Evolutionary conservation across 208 protist genomes (phyloP).

Genomic region (Trypanosoma brucei): DNA sequence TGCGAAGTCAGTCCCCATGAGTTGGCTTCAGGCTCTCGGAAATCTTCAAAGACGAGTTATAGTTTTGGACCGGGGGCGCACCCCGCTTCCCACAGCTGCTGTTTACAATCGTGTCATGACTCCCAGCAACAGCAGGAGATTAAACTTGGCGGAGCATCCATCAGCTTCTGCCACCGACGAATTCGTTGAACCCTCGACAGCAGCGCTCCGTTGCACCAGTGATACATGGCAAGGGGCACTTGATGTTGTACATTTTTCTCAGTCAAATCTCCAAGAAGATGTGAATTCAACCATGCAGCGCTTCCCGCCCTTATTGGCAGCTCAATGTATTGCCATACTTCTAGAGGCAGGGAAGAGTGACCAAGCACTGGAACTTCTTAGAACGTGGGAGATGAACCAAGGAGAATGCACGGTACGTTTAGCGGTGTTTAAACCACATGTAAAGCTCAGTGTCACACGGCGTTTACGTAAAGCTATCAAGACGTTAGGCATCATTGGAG

Average conservation of each 20-base stretch:
- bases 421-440: neutral
- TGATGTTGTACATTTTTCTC: slow-evolving; percentile 15
- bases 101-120: neutral
- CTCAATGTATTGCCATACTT: slow-evolving; percentile 15
- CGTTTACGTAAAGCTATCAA: slow-evolving; percentile 10
- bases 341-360: slow-evolving; percentile 12
- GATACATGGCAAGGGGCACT: slow-evolving; percentile 17
- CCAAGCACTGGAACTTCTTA: slow-evolving; percentile 6
- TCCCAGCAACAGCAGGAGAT: neutral
- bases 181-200: slow-evolving; percentile 5
- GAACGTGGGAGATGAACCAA: slow-evolving; percentile 2
- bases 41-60: slow-evolving; percentile 1
- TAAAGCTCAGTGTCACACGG: neutral
- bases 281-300: neutral
- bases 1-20: slow-evolving; percentile 5
- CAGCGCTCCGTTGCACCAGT: slow-evolving; percentile 15
- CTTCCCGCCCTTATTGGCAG: slow-evolving; percentile 8
- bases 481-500: slow-evolving; percentile 20
- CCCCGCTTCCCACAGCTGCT: neutral
- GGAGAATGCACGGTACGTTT: neutral
- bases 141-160: neutral
- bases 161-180: neutral
- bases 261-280: neutral
- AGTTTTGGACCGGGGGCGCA: neutral
- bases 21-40: slow-evolving; percentile 23